These are phyloP conservation scores for Ormosia semicastrata DNA, from an alignment of 306 rosid genomes.

Conservation along the genomic window DNA sequence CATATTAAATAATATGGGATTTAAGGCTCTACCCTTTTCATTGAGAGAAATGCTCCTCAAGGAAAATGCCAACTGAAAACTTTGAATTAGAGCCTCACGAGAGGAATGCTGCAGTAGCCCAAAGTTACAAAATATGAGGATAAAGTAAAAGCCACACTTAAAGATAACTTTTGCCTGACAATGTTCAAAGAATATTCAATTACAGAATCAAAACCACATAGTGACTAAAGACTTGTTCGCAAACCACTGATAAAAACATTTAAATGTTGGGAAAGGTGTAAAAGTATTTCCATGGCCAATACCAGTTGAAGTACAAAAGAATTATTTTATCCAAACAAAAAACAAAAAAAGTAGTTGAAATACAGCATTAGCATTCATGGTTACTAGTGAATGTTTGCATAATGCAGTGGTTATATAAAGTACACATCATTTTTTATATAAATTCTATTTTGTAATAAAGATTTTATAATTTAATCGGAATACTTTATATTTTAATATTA, in stretches of 20 bases:
- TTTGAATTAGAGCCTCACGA: conserved; percentile 76
- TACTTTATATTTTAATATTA: too few relatives aligned
- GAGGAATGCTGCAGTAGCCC: conserved; percentile 75
- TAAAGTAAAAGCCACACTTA: background rate
- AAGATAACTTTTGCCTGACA: background rate
- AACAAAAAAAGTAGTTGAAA: background rate
- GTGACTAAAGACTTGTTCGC: background rate
- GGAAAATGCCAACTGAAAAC: conserved; percentile 91
- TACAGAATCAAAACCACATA: background rate
- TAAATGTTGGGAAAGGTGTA: background rate
- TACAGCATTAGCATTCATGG: background rate
- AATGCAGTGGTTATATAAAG: background rate
- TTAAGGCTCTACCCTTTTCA: conserved; percentile 58
- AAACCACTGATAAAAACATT: background rate
- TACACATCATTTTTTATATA: background rate
- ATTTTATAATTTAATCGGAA: too few relatives aligned
- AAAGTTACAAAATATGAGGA: conserved; percentile 24
- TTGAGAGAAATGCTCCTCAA: conserved; percentile 71
- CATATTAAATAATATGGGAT: conserved; percentile 14
- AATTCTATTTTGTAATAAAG: too few relatives aligned
- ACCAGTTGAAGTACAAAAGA: background rate
- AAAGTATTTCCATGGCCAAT: background rate
- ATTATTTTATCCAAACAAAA: too few relatives aligned
- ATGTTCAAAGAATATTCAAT: background rate
- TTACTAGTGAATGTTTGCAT: background rate